Conservation (phyloP, 208 protist genomes). For the Novymonas esmeraldas region DNA sequence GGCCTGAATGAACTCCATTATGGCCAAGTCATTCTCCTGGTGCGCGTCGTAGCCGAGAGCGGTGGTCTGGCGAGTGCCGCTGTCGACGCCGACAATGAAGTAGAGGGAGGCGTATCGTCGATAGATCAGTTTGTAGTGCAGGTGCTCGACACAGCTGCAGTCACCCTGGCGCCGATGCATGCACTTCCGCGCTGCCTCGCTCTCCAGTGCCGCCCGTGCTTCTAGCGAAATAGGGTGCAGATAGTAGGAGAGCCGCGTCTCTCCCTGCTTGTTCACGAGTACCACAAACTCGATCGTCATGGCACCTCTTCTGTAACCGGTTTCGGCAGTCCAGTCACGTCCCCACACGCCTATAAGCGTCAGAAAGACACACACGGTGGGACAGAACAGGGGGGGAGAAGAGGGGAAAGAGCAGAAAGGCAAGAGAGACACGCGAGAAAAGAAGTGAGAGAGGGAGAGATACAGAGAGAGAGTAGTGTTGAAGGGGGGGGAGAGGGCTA, state of each 20-base stretch:
- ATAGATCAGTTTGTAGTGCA: slow-evolving; percentile 95
- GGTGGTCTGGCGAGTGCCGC: slow-evolving; percentile 8
- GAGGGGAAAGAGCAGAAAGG: too few species aligned
- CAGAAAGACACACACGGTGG: too few species aligned
- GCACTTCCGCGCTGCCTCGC: slow-evolving; percentile 95
- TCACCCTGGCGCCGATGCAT: slow-evolving; percentile 83
- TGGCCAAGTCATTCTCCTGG: slow-evolving; percentile 96
- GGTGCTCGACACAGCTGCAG: slow-evolving; percentile 96
- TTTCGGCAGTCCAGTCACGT: too few species aligned
- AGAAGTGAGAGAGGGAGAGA: too few species aligned
- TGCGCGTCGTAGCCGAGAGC: slow-evolving; percentile 93
- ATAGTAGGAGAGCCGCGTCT: slow-evolving; percentile 96
- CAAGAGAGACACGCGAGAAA: too few species aligned
- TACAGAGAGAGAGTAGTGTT: too few species aligned
- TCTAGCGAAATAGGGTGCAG: slow-evolving; percentile 70
- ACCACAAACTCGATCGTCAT: slow-evolving; percentile 95
- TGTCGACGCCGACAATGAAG: slow-evolving; percentile 91
- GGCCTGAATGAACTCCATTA: slow-evolving; percentile 92
- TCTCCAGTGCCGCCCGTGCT: slow-evolving; percentile 86
- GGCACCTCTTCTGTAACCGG: background rate
- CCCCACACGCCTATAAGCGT: too few species aligned
- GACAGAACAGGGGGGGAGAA: too few species aligned
- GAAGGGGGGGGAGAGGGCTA: too few species aligned
- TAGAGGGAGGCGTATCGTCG: slow-evolving; percentile 95
- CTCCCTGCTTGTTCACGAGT: slow-evolving; percentile 97